Conservation (phyloP, 805 yeast species). For the Candida quercuum region DNA sequence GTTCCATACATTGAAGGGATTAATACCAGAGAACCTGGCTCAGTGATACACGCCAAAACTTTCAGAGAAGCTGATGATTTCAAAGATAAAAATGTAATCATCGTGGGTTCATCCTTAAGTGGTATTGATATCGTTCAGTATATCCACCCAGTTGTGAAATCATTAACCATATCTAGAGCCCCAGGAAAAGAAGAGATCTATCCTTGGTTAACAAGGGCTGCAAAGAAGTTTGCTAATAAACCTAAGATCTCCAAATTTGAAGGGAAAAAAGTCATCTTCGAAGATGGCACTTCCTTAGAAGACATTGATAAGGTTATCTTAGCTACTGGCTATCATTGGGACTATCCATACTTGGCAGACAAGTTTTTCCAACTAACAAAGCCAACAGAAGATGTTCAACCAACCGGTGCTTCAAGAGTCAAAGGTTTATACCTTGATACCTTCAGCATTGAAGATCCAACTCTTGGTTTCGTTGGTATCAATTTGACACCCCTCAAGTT, state of each 20-base stretch:
- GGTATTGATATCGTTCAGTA: constrained; percentile 39
- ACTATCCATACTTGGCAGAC: constrained; percentile 30
- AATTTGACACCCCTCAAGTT: constrained; percentile 37
- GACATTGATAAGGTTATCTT: constrained; percentile 33
- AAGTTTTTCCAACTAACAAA: constrained; percentile 19
- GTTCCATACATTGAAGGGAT: constrained; percentile 48
- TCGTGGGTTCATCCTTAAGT: constrained; percentile 38
- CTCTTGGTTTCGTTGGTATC: constrained; percentile 36
- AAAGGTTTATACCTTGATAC: constrained; percentile 39
- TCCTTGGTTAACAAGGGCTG: constrained; percentile 36
- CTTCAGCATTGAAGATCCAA: constrained; percentile 39
- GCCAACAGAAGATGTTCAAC: constrained; percentile 5
- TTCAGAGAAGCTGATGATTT: constrained; percentile 38
- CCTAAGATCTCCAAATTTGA: constrained; percentile 22
- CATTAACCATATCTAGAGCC: constrained; percentile 61
- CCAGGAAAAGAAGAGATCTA: constrained; percentile 55
- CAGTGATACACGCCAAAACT: constrained; percentile 44
- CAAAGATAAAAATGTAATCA: constrained; percentile 32
- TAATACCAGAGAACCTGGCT: constrained; percentile 32
- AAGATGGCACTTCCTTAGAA: constrained; percentile 27
- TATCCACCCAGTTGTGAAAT: constrained; percentile 27
- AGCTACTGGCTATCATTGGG: constrained; percentile 39
- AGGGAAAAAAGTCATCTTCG: constrained; percentile 25
- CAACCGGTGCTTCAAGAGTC: constrained; percentile 26
- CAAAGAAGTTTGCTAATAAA: constrained; percentile 29